Evolutionary conservation across 2,329 filamentous ascomycete genomes (phyloP).

Genomic region (Fusarium musae): DNA sequence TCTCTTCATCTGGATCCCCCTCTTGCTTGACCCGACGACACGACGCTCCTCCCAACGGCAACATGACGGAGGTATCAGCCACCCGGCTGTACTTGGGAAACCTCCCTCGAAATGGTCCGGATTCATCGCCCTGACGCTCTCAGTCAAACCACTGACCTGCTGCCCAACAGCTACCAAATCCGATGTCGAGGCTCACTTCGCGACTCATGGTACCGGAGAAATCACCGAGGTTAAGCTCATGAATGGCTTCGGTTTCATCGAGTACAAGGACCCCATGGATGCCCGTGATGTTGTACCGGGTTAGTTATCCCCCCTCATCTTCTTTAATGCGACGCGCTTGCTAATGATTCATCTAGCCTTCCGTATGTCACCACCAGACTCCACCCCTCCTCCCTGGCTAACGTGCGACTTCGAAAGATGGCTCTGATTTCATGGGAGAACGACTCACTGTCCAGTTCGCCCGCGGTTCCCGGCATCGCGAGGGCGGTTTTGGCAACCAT

Average conservation of each 20-base stretch:
- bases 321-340: constrained; percentile 26
- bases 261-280: constrained; percentile 99
- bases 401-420: constrained; percentile 69
- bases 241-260: constrained; percentile 99
- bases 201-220: constrained; percentile 93
- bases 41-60: constrained; percentile 46
- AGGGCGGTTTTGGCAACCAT: constrained; percentile 61
- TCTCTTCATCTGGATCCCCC: constrained; percentile 28
- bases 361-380: constrained; percentile 61
- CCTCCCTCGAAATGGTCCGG: constrained; percentile 90
- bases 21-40: constrained; percentile 22
- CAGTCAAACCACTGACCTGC: constrained; percentile 57
- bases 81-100: constrained; percentile 98
- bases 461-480: constrained; percentile 77
- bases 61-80: constrained; percentile 89
- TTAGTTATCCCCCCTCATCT: constrained; percentile 60
- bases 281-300: constrained; percentile 98
- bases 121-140: constrained; percentile 45
- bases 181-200: constrained; percentile 96
- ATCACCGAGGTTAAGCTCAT: constrained; percentile 99
- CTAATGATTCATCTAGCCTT: constrained; percentile 60
- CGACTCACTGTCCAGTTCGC: constrained; percentile 98
- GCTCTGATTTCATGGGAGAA: constrained; percentile 97
- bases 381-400: constrained; percentile 36
- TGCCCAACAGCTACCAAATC: constrained; percentile 85